A percentile compares a stretch with the other conserved stretches of the same genome.
These are phyloP conservation scores for Brettanomyces nanus DNA, from an alignment of 805 yeast genomes.

Conservation along the genomic window DNA sequence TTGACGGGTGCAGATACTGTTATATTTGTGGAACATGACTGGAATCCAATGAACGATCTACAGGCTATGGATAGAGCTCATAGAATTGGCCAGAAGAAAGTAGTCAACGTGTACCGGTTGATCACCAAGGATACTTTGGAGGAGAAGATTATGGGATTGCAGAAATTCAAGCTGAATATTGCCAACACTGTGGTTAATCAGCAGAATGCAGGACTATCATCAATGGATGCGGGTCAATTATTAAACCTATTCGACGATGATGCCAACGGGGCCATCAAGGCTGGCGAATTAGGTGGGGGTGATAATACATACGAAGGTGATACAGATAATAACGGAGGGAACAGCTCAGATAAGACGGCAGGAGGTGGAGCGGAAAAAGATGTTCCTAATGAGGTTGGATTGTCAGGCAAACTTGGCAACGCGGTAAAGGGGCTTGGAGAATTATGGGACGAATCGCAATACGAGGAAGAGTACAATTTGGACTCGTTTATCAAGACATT, in stretches of 20 bases:
- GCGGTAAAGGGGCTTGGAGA: conserved; percentile 86
- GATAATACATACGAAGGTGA: conserved; percentile 25
- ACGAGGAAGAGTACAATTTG: conserved; percentile 93
- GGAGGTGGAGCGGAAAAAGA: conserved; percentile 28
- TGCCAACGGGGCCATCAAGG: conserved; percentile 28
- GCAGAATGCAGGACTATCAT: conserved; percentile 89
- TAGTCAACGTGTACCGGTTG: conserved; percentile 90
- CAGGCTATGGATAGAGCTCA: conserved; percentile 99
- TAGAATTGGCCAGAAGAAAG: conserved; percentile 94
- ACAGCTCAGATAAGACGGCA: conserved; percentile 14
- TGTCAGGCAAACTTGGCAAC: conserved; percentile 77
- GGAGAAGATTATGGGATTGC: conserved; percentile 97
- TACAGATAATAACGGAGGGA: conserved; percentile 19
- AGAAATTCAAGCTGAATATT: conserved; percentile 93
- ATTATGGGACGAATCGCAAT: conserved; percentile 93
- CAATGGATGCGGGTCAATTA: conserved; percentile 95
- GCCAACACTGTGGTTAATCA: conserved; percentile 95
- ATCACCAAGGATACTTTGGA: conserved; percentile 91
- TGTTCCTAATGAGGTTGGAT: conserved; percentile 58
- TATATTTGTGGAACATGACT: conserved; percentile 97
- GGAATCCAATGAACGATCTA: conserved; percentile 99
- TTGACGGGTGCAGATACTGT: conserved; percentile 98
- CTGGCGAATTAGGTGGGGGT: conserved; percentile 23
- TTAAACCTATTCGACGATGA: conserved; percentile 81
- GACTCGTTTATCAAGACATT: conserved; percentile 85